Evolutionary conservation across 805 yeast genomes (phyloP).

Genomic region (Starmerella davenportii): DNA sequence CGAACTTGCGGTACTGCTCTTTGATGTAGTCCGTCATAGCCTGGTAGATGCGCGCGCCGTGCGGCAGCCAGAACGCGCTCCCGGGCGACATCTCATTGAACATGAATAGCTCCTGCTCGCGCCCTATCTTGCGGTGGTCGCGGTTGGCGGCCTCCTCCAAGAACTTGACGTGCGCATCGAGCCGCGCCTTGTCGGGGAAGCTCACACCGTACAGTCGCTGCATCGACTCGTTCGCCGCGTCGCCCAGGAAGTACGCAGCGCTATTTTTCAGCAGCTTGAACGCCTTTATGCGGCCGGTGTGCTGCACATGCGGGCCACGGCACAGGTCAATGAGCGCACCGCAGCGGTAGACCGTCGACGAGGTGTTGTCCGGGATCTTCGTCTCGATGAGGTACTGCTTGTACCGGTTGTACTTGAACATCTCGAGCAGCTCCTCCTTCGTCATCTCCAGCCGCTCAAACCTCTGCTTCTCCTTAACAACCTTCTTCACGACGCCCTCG

Average conservation of each 20-base stretch:
- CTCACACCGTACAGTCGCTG: constrained; percentile 96
- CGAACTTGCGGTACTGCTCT: constrained; percentile 75
- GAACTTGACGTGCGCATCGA: constrained; percentile 89
- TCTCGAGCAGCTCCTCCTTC: constrained; percentile 74
- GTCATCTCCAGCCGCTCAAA: constrained; percentile 85
- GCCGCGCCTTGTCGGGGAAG: constrained; percentile 91
- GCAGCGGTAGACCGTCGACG: constrained; percentile 93
- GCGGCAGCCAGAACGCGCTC: constrained; percentile 96
- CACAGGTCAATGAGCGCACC: constrained; percentile 94
- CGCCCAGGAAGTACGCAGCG: constrained; percentile 90
- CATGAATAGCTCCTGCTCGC: constrained; percentile 85
- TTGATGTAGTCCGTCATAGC: constrained; percentile 64
- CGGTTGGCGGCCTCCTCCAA: constrained; percentile 90
- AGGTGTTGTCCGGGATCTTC: constrained; percentile 88
- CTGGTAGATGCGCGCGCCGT: constrained; percentile 94
- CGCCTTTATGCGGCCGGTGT: constrained; percentile 90
- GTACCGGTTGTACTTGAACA: constrained; percentile 93
- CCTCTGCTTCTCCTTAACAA: constrained; percentile 85
- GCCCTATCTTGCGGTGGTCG: constrained; percentile 85
- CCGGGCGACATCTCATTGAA: constrained; percentile 98
- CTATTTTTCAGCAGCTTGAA: constrained; percentile 89
- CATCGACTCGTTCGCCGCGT: constrained; percentile 75
- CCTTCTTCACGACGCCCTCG: constrained; percentile 74
- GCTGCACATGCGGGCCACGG: constrained; percentile 94
- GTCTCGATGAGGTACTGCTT: constrained; percentile 71